Evolutionary conservation across 345 rosid species (phyloP).

Genomic region (Bretschneidera sinensis): DNA sequence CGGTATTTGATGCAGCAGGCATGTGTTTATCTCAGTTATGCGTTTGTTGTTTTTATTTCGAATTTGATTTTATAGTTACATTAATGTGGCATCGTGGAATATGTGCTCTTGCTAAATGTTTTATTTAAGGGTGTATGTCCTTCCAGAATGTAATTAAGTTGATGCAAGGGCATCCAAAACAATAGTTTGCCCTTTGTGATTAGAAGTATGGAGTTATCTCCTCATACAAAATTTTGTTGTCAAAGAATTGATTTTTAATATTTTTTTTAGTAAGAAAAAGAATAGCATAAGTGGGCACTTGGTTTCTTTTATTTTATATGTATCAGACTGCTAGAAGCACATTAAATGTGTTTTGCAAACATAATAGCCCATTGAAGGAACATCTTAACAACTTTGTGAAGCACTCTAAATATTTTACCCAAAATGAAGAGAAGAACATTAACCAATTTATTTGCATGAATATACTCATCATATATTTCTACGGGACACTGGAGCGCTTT

Average conservation of each 20-base stretch:
- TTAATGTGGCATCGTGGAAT: constrained; percentile 3
- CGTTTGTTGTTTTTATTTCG: neutral
- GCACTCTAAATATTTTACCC: too few relatives aligned
- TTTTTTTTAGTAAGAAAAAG: too few relatives aligned
- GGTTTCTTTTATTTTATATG: too few relatives aligned
- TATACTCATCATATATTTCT: neutral
- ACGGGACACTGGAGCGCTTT: neutral
- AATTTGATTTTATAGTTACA: constrained; percentile 4
- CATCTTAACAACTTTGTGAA: too few relatives aligned
- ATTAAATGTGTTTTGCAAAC: too few relatives aligned
- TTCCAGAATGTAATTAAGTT: neutral
- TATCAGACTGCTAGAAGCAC: too few relatives aligned
- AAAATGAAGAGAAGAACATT: neutral
- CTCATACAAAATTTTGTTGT: neutral
- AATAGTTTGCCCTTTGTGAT: too few relatives aligned
- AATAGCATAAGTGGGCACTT: too few relatives aligned
- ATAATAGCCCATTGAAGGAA: too few relatives aligned
- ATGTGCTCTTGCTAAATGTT: neutral
- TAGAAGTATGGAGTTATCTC: neutral
- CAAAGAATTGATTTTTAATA: too few relatives aligned
- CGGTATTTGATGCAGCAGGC: constrained; percentile 71
- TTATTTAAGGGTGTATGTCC: constrained; percentile 1
- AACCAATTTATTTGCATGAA: neutral
- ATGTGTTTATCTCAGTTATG: constrained; percentile 20
- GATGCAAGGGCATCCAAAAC: neutral